Evolutionary conservation across 306 rosid species (phyloP), one percentile per base, ranked within the genome.

Genomic region (Comarum palustre): DNA sequence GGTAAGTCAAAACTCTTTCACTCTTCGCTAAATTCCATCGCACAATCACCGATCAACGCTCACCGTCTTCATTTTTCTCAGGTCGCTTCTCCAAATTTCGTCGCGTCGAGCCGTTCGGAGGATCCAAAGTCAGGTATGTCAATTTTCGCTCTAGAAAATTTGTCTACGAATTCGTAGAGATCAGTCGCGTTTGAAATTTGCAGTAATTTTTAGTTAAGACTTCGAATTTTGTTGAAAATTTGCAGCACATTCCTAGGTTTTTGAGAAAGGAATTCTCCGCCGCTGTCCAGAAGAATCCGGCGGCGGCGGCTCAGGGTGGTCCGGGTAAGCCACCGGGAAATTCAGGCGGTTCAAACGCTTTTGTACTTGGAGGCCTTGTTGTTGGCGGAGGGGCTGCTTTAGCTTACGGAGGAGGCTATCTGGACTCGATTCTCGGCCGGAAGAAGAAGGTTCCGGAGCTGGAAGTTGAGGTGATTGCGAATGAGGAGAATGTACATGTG

Each of bases 71-170:
- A 47, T 45, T 77, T 77, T 8, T 45, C 14, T 80, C 84, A 92
- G 99, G 85, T 89, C 95, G 50, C 65, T 94, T 79, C 64, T 89
- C 80, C 74, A 84, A 86, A 63, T 89, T 66, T 87, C 95, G 25
- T 86, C 86, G 41, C 91, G 87, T 51, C 81, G 81, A 27, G 79
- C 83, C 19, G 24, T 77, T 78, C 72, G 86, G 75, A 83, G 78
- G 61, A 87, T 78, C 80, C 91, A 72, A 76, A 78, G 67, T 62
- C 97, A 75, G 97, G 97, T 82, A 75, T 75, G 77, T 73, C 1
- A 17, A 52, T 4, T 12, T 29, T 43, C 17, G 6, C 5, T 31
- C 36, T 36, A 39, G 17, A 4, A 38, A 3, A 24, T 25, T 57
- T 2, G 1, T 25, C 38, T 58, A 4, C 31, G 10, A 27, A 12